Evolutionary conservation across 2,329 filamentous ascomycete species (phyloP).

Genomic region (Neospermospora avenae): DNA sequence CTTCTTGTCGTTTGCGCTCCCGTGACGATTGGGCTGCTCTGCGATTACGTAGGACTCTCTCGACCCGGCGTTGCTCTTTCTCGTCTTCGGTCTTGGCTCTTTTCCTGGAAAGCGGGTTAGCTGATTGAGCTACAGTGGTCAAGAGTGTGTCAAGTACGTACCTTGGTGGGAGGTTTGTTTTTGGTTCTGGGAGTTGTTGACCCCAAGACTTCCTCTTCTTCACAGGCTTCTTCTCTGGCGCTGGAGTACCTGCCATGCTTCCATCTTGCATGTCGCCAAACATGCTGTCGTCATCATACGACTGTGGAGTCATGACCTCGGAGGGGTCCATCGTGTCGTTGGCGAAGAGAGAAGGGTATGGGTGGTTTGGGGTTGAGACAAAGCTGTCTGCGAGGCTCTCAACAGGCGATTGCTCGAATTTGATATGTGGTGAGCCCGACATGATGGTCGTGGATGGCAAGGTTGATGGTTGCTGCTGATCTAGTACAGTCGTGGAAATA

Average conservation of each 20-base stretch:
- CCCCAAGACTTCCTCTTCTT: constrained; percentile 99
- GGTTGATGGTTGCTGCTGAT: background rate
- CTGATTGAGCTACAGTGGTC: constrained; percentile 6
- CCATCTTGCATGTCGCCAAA: constrained; percentile 29
- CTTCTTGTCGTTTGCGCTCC: constrained; percentile 63
- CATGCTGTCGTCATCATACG: constrained; percentile 34
- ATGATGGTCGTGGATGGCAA: constrained; percentile 13
- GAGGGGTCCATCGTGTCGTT: constrained; percentile 25
- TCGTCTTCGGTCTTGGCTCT: constrained; percentile 98
- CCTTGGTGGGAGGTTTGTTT: constrained; percentile 92
- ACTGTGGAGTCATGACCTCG: constrained; percentile 35
- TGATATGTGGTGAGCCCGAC: constrained; percentile 29
- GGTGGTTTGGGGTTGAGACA: constrained; percentile 33
- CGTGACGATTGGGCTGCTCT: constrained; percentile 94
- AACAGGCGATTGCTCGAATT: constrained; percentile 35
- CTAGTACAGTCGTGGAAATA: background rate
- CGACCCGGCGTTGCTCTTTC: constrained; percentile 96
- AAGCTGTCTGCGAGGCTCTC: constrained; percentile 35
- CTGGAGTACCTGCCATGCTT: constrained; percentile 29
- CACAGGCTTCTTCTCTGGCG: constrained; percentile 63
- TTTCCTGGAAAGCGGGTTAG: constrained; percentile 57
- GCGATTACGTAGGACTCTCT: constrained; percentile 94
- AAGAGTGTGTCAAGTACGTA: constrained; percentile 40
- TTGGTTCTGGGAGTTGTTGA: constrained; percentile 91
- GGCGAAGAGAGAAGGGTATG: constrained; percentile 33